Conservation (phyloP, 225 moss, liverwort and hornwort species). For the Ulota crispa region DNA sequence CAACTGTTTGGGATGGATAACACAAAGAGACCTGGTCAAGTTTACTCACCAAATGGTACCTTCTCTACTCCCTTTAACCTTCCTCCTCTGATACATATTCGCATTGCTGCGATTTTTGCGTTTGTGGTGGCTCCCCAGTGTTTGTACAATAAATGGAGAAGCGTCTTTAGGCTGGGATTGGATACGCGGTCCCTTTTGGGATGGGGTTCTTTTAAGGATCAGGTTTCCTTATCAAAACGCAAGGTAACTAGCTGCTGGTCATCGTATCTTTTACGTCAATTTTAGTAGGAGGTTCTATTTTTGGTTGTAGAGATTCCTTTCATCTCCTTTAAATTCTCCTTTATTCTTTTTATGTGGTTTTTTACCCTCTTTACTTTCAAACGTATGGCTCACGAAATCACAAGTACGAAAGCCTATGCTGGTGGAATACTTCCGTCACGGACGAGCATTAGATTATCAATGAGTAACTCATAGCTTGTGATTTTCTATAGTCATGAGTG, state of each 20-base stretch:
- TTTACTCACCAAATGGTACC: constrained; percentile 91
- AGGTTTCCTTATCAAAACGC: constrained; percentile 56
- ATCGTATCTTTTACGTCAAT: constrained; percentile 5
- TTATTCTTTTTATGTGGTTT: background rate
- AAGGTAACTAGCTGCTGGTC: constrained; percentile 43
- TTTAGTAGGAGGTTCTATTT: background rate
- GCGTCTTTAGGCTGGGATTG: constrained; percentile 55
- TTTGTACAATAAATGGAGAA: constrained; percentile 68
- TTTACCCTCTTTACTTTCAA: background rate
- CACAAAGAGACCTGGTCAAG: constrained; percentile 93
- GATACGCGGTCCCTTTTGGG: constrained; percentile 46
- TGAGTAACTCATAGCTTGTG: background rate
- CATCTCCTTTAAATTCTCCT: background rate
- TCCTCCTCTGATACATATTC: constrained; percentile 49
- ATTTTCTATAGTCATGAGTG: background rate
- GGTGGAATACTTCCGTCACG: background rate
- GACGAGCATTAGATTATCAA: background rate
- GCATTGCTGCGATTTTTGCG: constrained; percentile 38
- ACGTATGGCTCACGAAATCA: background rate
- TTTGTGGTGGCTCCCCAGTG: constrained; percentile 56
- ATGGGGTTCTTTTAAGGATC: constrained; percentile 58
- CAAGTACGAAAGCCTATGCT: background rate
- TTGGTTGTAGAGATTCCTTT: background rate
- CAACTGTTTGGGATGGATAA: constrained; percentile 98
- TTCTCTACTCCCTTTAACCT: constrained; percentile 30